phyloP scores from a whole-genome alignment of 73 alveolate genomes.

The Paramecium sexaurelia region DNA sequence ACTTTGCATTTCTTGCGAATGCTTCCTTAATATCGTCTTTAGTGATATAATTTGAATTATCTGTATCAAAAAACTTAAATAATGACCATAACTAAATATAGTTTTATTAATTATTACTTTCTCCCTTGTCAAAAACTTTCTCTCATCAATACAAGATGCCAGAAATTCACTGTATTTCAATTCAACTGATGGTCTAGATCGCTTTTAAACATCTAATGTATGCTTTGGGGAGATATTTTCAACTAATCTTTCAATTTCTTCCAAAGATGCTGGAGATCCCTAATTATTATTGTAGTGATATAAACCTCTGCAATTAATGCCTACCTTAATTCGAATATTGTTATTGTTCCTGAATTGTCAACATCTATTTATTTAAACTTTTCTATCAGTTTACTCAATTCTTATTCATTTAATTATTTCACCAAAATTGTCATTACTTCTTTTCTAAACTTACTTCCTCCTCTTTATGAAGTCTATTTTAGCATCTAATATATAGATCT shows the following conservation, averaged over 20 bases:
- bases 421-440: constrained; percentile 79
- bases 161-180: constrained; percentile 78
- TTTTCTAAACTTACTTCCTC: constrained; percentile 74
- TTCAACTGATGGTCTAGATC: neutral
- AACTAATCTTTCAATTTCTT: constrained; percentile 79
- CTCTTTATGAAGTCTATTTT: constrained; percentile 57
- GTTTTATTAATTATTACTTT: neutral
- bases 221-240: constrained; percentile 64
- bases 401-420: constrained; percentile 78
- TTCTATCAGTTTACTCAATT: constrained; percentile 81
- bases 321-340: constrained; percentile 83
- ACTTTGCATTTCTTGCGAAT: constrained; percentile 61
- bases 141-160: constrained; percentile 78
- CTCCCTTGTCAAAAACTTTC: constrained; percentile 75
- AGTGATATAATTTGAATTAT: constrained; percentile 65
- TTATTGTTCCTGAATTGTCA: constrained; percentile 91
- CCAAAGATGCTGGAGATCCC: constrained; percentile 72
- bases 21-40: constrained; percentile 69
- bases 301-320: constrained; percentile 72
- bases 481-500: constrained; percentile 60
- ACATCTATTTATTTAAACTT: constrained; percentile 88
- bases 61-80: constrained; percentile 71
- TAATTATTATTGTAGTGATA: neutral
- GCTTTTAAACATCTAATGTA: neutral
- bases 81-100: constrained; percentile 62